Conservation (phyloP, 2,329 filamentous ascomycete species). For the Graphilbum sp. region DNA sequence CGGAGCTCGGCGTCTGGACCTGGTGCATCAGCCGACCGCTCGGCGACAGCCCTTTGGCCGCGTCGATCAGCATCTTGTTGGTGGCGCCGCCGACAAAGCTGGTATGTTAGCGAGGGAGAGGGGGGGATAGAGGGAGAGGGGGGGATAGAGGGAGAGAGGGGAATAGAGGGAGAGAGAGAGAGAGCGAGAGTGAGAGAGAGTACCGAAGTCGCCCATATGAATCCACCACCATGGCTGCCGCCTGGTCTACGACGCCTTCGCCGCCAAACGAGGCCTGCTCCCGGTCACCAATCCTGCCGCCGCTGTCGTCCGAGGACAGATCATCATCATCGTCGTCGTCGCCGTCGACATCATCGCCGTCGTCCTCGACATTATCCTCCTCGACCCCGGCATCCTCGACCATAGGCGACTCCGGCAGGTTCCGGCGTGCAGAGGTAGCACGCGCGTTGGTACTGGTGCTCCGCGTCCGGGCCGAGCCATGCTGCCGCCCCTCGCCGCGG, state of each 20-base stretch:
- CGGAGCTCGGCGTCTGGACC: neutral
- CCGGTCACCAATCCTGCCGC: neutral
- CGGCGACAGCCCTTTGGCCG: slow-evolving; percentile 12
- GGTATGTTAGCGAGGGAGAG: neutral
- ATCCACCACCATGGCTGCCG: slow-evolving; percentile 12
- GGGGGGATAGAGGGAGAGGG: too few relatives aligned
- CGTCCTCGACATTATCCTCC: neutral
- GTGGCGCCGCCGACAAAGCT: slow-evolving; percentile 14
- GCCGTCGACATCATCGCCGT: neutral
- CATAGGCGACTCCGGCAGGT: too few relatives aligned
- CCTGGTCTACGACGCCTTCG: slow-evolving; percentile 3
- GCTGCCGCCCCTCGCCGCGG: neutral
- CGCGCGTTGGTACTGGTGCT: too few relatives aligned
- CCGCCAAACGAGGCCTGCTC: slow-evolving; percentile 1
- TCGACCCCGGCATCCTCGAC: too few relatives aligned
- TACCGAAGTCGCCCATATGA: slow-evolving; percentile 14
- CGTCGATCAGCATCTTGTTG: slow-evolving; percentile 14
- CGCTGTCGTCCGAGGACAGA: too few relatives aligned
- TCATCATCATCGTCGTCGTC: neutral
- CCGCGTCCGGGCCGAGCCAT: neutral
- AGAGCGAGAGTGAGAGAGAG: too few relatives aligned
- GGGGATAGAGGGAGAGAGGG: too few relatives aligned
- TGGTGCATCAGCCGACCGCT: neutral
- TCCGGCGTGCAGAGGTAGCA: too few relatives aligned
- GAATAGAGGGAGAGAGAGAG: too few relatives aligned